Base-by-base conservation (phyloP, 371 early-diverging fungal genomes). In the Funneliformis caledonium region DNA sequence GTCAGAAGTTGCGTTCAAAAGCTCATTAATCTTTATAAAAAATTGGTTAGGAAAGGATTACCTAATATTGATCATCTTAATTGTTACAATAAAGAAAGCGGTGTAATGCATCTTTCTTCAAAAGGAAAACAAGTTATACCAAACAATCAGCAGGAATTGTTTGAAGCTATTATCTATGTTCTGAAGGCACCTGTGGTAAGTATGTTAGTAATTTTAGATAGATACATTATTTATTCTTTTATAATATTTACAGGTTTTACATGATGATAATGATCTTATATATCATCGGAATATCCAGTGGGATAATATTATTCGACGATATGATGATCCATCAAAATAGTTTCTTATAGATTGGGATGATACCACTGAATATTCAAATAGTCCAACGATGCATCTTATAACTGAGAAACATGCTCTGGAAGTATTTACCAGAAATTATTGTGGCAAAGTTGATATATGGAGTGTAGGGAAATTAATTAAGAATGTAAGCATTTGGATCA, bases 61-160 rank as follows among this genome's bases (percentile, higher is more conserved):
- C 72, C 72, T 11, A 70, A 70, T 70, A 16, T 70, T 45, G 72
- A 70, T 70, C n/a, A 42, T 43, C 72, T 70, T 43, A 8, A 11
- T 45, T 19, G 8, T 45, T 12, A 9, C 8, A 12, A 45, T 0
- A 64, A 10, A 22, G 65, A 64, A 9, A 1, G 12, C 11, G 22
- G 65, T 70, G 2, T 6, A 14, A 45, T 42, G 42, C 2, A 70
- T 70, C 72, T 70, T 19, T 7, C 45, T 9, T 45, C 72, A 31
- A 70, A 70, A 45, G 72, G 72, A 33, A 8, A 3, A 16, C 7
- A 16, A 8, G 47, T 45, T 19, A 4, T 8, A 2, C 72, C 72
- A 16, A 70, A 43, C 0, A 70, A 22, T 31, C 43, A 70, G 47
- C 7, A 70, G 47, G 72, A 70, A 43, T 19, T 45, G 45, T 9